Evolutionary conservation across 495 filamentous ascomycete species (phyloP), one percentile per base, ranked within the genome.

Genomic region (Daldinia bambusicola): DNA sequence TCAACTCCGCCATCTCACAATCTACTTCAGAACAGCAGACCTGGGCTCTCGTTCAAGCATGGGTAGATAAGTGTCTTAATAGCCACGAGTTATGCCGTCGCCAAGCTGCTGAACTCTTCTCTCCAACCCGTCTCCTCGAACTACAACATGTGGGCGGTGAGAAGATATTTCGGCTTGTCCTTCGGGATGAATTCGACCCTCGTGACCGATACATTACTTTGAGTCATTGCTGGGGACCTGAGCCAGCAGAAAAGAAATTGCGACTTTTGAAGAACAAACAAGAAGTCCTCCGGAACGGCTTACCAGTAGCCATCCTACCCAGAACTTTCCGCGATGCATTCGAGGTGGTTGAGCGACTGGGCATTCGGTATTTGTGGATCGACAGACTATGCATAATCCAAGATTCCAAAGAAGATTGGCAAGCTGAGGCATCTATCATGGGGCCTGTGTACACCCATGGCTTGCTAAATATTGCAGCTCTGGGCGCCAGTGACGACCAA

Each of bases 381-480:
- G 72, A 75, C 26, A 38, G 72, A 7, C 16, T 75, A 3, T 75
- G 72, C 12, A 75, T 75, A 37, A 37, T 75, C 16, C 72, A 75
- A 2, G 72, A 75, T 22, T 72, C 56, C 0, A 18, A 0, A 3
- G 40, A 59, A 6, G 72, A 72, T 36, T 75, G 72, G 72, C 56
- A 41, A n/a, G 43, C 20, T 14, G 72, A 75, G 61, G 37, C 64
- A 14, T 13, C 66, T 4, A 62, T 51, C 8, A 75, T 75, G 72
- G 51, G 66, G 10, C 36, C 62, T 0, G 48, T 72, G 18, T 75
- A 72, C 6, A 41, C 37, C 0, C 34, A 72, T 38, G 63, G 69
- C 6, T 37, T 67, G 4, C 37, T 71, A 1, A 67, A 67, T 13
- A 71, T 71, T 14, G 69, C 69, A 32, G 69, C 69, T 1, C 41